Evolutionary conservation across 176 grass and related monocot genomes (phyloP), one percentile per base, ranked within the genome.

Genomic region (Oryza meridionalis): DNA sequence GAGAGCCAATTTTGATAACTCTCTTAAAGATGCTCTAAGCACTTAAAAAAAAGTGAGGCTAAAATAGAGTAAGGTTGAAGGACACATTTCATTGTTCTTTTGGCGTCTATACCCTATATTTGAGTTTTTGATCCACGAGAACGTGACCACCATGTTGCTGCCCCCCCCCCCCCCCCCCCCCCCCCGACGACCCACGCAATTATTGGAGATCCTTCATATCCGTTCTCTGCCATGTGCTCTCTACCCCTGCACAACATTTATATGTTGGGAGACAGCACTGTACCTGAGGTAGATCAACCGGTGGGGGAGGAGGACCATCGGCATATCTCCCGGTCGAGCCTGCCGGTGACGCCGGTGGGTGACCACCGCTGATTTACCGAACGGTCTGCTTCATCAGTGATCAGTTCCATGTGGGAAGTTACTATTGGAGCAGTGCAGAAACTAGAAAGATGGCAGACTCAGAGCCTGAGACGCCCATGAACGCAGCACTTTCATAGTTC

Each of bases 401-500:
- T 21, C 53, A 9, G 16, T 13, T 24, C 58, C 58, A 62, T 62
- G 58, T 62, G 21, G 15, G 21, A 62, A 62, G n/a, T 24, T 62
- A 24, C 58, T 62, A 11, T 61, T 61, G 55, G 55, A 61, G 19
- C 55, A 61, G 55, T 61, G 55, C 55, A n/a, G 55, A 40, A 40
- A 40, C 38, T 40, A 40, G 38, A 22, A 22, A 22, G 6, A 61
- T 61, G 55, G 55, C 51, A 55, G 51, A 61, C 19, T 7, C 21
- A n/a, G 7, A 40, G 38, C 38, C 38, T 40, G 55, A 6, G 26
- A 67, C 38, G 62, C 47, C 70, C 81, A 46, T 88, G 81, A 50
- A 79, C 13, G 13, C 19, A 75, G 8, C 77, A 81, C 11, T 43
- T 43, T 0, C 42, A 43, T 43, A 8, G 42, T 10, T 43, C 42